Evolutionary conservation across 2,329 filamentous ascomycete genomes (phyloP).

Genomic region (Cladosporium austrohemisphaericum): DNA sequence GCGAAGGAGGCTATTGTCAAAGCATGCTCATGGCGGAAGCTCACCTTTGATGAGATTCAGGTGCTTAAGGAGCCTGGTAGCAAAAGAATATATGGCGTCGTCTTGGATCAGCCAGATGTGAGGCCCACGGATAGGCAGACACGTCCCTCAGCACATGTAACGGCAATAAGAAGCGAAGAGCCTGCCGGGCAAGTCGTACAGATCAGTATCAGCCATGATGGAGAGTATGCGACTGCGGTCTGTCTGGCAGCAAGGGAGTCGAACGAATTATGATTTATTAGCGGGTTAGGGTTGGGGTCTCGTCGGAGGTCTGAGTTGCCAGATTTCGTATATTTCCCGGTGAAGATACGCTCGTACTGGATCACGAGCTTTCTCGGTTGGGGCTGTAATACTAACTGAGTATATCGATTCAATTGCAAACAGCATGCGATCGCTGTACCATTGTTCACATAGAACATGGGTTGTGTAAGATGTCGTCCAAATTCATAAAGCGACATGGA

Average conservation of each 20-base stretch:
- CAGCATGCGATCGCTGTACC: no score
- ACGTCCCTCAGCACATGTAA: neutral
- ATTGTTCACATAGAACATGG: no score
- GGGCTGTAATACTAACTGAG: no score
- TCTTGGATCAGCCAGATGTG: slow-evolving; percentile 40
- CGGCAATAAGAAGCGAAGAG: neutral
- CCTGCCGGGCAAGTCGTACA: slow-evolving; percentile 54
- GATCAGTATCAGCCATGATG: slow-evolving; percentile 84
- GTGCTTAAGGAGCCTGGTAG: slow-evolving; percentile 32
- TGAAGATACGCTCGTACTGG: no score
- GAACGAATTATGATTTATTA: neutral
- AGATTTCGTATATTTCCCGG: neutral
- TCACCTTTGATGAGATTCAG: slow-evolving; percentile 38
- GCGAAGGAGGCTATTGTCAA: slow-evolving; percentile 52
- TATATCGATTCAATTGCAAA: no score
- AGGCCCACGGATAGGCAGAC: neutral
- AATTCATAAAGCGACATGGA: no score
- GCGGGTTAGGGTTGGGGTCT: no score
- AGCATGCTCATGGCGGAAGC: slow-evolving; percentile 31
- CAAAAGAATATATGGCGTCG: slow-evolving; percentile 63
- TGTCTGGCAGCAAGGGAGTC: slow-evolving; percentile 52
- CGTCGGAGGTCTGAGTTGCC: no score
- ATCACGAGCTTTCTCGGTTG: no score
- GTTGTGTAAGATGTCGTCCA: no score
- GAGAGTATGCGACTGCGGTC: slow-evolving; percentile 71